phyloP scores from a whole-genome alignment of 2,329 filamentous ascomycete species.

The Ascosphaera aggregata region DNA sequence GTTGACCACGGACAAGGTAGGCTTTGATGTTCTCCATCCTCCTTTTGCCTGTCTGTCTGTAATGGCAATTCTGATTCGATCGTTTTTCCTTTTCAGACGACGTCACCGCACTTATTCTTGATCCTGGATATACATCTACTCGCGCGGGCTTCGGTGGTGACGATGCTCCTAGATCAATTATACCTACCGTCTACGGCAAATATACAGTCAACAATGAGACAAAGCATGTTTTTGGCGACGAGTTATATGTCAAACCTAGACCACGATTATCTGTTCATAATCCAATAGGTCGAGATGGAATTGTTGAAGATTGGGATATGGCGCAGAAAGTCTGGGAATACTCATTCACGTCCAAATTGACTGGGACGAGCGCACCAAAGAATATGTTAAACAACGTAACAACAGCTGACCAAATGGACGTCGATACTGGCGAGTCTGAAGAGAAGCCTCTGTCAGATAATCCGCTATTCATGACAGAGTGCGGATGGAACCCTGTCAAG shows the following conservation, averaged over 20 bases:
- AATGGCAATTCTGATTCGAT: too few relatives aligned
- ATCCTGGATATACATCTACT: conserved; percentile 74
- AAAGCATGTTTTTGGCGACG: background rate
- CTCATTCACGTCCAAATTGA: conserved; percentile 99
- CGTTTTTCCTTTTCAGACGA: conserved; percentile 40
- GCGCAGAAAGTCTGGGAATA: conserved; percentile 99
- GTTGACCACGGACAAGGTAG: background rate
- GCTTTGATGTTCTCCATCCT: background rate
- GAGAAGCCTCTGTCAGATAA: conserved; percentile 81
- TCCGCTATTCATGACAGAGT: conserved; percentile 96
- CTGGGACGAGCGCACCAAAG: conserved; percentile 52
- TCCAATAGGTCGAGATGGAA: conserved; percentile 95
- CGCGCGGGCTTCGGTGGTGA: conserved; percentile 95
- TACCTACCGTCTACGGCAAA: conserved; percentile 72
- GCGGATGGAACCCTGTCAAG: conserved; percentile 99
- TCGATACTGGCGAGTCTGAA: conserved; percentile 19
- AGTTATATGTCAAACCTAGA: conserved; percentile 25
- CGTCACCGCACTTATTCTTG: conserved; percentile 88
- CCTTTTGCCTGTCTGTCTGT: background rate
- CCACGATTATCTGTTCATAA: conserved; percentile 66
- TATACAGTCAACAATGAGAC: conserved; percentile 14
- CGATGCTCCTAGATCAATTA: conserved; percentile 82
- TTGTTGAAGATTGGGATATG: conserved; percentile 99
- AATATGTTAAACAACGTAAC: conserved; percentile 57
- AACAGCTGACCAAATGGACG: conserved; percentile 37